Conservation (phyloP, 1,139 yeast species). For the Candida tetrigidarum region DNA sequence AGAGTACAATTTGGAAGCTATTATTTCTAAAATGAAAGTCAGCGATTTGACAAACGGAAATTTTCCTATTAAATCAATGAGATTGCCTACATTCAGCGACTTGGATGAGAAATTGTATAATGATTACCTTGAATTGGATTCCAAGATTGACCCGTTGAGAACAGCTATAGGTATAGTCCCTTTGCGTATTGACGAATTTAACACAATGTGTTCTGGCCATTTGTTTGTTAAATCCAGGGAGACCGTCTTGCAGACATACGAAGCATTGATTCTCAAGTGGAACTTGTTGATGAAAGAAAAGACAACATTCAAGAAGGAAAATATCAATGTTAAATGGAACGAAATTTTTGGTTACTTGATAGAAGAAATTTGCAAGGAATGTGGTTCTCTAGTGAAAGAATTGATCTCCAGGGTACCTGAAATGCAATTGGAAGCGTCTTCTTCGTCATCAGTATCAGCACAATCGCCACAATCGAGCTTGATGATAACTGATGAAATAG, state of each 20-base stretch:
- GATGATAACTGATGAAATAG: constrained; percentile 24
- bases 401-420: constrained; percentile 18
- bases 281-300: constrained; percentile 43
- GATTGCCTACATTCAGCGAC: constrained; percentile 37
- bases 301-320: constrained; percentile 42
- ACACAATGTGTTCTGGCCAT: constrained; percentile 26
- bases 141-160: constrained; percentile 51
- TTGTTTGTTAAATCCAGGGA: constrained; percentile 35
- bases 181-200: constrained; percentile 51
- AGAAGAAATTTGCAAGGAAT: constrained; percentile 38
- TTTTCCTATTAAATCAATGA: constrained; percentile 24
- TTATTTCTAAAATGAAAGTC: constrained; percentile 43
- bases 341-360: constrained; percentile 50
- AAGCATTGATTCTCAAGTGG: constrained; percentile 43
- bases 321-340: constrained; percentile 61
- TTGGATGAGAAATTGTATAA: constrained; percentile 33
- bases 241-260: constrained; percentile 43
- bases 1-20: constrained; percentile 40
- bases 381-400: constrained; percentile 28
- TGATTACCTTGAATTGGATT: constrained; percentile 32
- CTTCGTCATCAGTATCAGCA: neutral
- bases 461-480: too few species aligned
- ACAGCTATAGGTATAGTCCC: constrained; percentile 68
- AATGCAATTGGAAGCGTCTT: neutral
- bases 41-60: constrained; percentile 25